Conservation (phyloP, 2,329 filamentous ascomycete genomes). For the Phyllosticta citrichinensis region DNA sequence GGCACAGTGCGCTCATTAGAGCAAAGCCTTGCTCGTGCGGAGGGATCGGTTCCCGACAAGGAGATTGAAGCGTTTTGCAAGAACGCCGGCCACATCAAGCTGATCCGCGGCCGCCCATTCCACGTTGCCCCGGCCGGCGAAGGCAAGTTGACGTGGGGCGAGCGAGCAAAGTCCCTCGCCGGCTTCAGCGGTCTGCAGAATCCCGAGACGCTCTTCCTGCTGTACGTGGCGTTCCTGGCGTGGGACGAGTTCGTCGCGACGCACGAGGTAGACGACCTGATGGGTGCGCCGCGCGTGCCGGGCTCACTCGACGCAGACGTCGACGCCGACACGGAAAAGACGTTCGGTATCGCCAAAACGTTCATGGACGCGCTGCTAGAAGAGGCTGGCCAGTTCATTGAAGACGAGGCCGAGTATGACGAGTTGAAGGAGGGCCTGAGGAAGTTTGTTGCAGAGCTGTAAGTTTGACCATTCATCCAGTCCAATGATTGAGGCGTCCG, state of each 20-base stretch:
- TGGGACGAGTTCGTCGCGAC: constrained; percentile 38
- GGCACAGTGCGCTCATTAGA: constrained; percentile 50
- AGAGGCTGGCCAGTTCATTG: constrained; percentile 29
- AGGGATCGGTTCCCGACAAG: constrained; percentile 47
- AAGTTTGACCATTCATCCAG: constrained; percentile 15
- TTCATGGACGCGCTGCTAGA: constrained; percentile 34
- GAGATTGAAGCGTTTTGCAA: constrained; percentile 93
- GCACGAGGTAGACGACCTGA: constrained; percentile 27
- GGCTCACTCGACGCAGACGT: constrained; percentile 25
- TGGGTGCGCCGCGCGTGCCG: constrained; percentile 26
- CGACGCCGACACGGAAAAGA: constrained; percentile 28
- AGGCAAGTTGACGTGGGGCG: constrained; percentile 31
- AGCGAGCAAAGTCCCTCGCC: constrained; percentile 34
- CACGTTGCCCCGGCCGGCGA: constrained; percentile 36
- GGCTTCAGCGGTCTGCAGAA: constrained; percentile 13
- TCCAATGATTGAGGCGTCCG: no score
- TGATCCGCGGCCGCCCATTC: constrained; percentile 58
- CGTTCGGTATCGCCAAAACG: constrained; percentile 34
- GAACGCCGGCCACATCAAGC: constrained; percentile 84
- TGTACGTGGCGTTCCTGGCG: constrained; percentile 43
- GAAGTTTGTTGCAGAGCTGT: constrained; percentile 35
- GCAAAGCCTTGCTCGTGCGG: constrained; percentile 36
- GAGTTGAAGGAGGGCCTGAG: constrained; percentile 25
- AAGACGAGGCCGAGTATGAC: constrained; percentile 31
- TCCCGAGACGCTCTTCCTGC: constrained; percentile 35